A percentile compares a stretch with the other conserved stretches of the same genome.
phyloP scores from a whole-genome alignment of 2,329 filamentous ascomycete species.

The Trichophaea hybrida region DNA sequence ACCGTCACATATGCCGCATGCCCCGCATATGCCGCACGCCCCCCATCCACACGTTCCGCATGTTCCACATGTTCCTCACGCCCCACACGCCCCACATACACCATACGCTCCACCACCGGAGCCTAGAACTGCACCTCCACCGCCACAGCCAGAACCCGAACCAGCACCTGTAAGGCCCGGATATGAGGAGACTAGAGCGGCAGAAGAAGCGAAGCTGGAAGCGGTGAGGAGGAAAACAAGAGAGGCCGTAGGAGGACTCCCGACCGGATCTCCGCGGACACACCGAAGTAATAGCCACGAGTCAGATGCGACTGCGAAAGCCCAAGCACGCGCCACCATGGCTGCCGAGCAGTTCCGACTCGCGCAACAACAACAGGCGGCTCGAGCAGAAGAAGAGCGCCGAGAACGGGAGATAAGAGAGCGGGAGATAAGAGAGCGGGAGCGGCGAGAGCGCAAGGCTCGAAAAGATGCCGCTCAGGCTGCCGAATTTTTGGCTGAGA shows the following conservation, averaged over 20 bases:
- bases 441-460: background rate
- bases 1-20: background rate
- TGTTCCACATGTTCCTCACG: background rate
- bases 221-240: background rate
- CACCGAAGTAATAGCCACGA: background rate
- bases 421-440: background rate
- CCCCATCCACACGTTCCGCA: background rate
- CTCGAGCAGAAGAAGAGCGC: background rate
- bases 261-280: background rate
- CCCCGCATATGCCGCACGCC: background rate
- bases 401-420: background rate
- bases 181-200: conserved; percentile 3
- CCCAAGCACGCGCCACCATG: background rate
- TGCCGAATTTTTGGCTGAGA: background rate
- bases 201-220: conserved; percentile 12
- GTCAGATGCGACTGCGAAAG: background rate
- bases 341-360: background rate
- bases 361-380: background rate
- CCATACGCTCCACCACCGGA: background rate
- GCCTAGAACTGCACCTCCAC: background rate
- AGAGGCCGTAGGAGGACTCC: background rate
- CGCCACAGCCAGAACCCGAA: background rate
- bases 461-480: background rate
- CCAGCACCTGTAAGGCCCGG: background rate
- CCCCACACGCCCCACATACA: background rate